Evolutionary conservation across 495 filamentous ascomycete species (phyloP), one percentile per base, ranked within the genome.

Genomic region (Hypoxylon intermedium): DNA sequence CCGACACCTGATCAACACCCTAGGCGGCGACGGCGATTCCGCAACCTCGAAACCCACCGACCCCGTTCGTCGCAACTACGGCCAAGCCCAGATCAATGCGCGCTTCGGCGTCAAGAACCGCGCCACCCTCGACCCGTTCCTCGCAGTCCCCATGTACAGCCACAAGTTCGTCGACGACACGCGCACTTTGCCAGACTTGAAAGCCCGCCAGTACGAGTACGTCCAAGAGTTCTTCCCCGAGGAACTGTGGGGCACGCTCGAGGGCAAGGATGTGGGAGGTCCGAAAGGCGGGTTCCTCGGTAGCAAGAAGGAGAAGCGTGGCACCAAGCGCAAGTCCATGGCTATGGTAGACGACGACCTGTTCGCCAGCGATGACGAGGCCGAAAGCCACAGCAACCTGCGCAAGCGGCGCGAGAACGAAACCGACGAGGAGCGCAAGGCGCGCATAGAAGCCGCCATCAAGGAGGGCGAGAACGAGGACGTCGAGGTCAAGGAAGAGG

Each of bases 51-150:
- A 43, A 12, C 55, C 62, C 13, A 20, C 49, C 0, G 62, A 54
- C 24, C 62, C 68, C 12, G 53, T 67, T 13, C 65, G 60, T 33
- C 71, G 73, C 15, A 60, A 67, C 21, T 82, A 81, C 68, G 74
- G 77, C 42, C 79, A 81, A 49, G 72, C 77, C 15, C 78, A 83
- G 58, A 55, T 77, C 64, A 82, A 83, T 70, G 67, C 72, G 44
- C 78, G 76, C 54, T 82, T 79, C 69, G 74, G 71, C 57, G 70
- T 71, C 34, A 72, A 71, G 33, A 76, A 67, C 56, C 75, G 76
- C 45, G 78, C 80, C 18, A 80, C 75, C 11, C 51, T 79, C 23
- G 79, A 84, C 64, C 79, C 81, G 23, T 84, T 84, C 67, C 64
- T 58, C 13, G 73, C 75, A 26, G 77, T 83, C 19, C 79, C 80